Evolutionary conservation across 2,329 filamentous ascomycete genomes (phyloP).

Genomic region (Sporothrix phasma): DNA sequence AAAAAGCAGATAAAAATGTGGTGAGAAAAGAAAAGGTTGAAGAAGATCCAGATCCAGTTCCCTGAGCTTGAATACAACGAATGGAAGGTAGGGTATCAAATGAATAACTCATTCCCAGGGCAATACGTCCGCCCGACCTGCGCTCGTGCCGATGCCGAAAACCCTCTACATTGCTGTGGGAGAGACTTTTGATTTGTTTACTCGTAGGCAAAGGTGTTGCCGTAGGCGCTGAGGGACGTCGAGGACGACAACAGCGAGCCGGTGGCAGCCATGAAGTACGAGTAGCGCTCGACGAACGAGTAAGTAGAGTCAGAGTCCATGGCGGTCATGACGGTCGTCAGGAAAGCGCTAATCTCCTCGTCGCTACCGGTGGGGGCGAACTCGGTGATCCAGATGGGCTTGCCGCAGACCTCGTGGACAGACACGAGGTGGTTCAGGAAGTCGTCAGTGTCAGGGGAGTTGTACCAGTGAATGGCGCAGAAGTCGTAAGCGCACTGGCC

Average conservation of each 20-base stretch:
- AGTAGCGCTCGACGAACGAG: constrained; percentile 44
- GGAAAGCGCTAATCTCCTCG: constrained; percentile 37
- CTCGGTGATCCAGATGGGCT: constrained; percentile 55
- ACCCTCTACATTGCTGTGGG: background rate
- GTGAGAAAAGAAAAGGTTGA: constrained; percentile 4
- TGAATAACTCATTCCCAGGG: constrained; percentile 9
- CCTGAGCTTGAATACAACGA: constrained; percentile 16
- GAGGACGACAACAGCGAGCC: constrained; percentile 33
- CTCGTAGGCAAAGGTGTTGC: constrained; percentile 39
- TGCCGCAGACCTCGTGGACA: constrained; percentile 37
- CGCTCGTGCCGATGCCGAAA: constrained; percentile 10
- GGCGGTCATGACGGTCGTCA: constrained; percentile 37
- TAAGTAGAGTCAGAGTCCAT: constrained; percentile 38
- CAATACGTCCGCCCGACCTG: constrained; percentile 11
- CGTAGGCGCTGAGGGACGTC: constrained; percentile 35
- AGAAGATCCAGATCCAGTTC: constrained; percentile 8
- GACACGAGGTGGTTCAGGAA: constrained; percentile 46
- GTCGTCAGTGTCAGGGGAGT: constrained; percentile 34
- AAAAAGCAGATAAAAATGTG: background rate
- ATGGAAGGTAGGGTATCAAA: constrained; percentile 20
- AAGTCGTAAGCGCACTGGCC: constrained; percentile 47
- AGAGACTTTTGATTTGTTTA: constrained; percentile 3
- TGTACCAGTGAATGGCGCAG: constrained; percentile 57
- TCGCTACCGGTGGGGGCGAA: constrained; percentile 44
- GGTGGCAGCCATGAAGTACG: constrained; percentile 45